These are phyloP conservation scores for Didymella pomorum DNA, from an alignment of 2,329 filamentous ascomycete genomes.

Conservation along the genomic window DNA sequence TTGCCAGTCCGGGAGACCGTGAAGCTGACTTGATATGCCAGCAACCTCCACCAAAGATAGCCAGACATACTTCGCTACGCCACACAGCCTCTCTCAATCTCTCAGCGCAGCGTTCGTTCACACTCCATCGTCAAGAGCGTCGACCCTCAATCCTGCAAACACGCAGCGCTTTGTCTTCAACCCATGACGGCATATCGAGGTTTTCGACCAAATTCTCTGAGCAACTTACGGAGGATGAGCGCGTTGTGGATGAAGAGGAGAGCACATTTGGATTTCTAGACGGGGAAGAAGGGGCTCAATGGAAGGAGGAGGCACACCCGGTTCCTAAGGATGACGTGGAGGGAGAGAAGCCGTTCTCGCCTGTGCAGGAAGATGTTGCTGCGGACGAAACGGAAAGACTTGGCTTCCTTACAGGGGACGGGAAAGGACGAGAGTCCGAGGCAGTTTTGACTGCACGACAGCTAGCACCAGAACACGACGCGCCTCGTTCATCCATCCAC, in stretches of 20 bases:
- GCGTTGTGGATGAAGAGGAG: neutral
- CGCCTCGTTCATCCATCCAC: neutral
- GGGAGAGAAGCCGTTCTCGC: neutral
- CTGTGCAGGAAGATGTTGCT: no score
- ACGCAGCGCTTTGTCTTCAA: neutral
- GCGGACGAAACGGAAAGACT: neutral
- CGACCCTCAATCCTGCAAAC: neutral
- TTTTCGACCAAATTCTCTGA: constrained; percentile 3
- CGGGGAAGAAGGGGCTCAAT: neutral
- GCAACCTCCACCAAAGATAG: constrained; percentile 3
- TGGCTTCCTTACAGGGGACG: neutral
- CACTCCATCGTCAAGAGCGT: neutral
- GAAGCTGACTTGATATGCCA: constrained; percentile 21
- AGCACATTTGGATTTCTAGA: neutral
- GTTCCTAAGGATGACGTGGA: neutral
- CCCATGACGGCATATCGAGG: constrained; percentile 1
- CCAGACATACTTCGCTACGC: neutral
- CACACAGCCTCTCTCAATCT: neutral
- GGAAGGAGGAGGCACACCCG: neutral
- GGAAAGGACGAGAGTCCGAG: neutral
- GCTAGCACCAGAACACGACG: neutral
- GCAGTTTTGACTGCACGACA: neutral
- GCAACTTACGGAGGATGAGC: neutral
- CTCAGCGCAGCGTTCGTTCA: neutral
- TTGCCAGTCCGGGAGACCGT: constrained; percentile 1